Conservation (phyloP, 345 rosid species). For the Carallia brachiata region DNA sequence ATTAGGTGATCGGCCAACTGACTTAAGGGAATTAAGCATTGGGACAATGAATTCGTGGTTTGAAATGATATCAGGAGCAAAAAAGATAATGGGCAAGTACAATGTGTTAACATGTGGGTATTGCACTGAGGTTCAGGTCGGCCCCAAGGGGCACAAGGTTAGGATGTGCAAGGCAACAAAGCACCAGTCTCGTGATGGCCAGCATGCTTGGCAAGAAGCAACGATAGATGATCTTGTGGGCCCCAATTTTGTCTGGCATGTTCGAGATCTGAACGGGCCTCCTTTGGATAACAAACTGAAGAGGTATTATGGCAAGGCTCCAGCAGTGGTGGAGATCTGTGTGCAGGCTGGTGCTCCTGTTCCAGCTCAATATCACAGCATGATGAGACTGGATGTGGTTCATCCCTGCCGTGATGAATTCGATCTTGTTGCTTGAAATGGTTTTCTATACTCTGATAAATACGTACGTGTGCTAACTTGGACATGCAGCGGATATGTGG, state of each 20-base stretch:
- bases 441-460: neutral
- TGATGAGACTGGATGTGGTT: conserved; percentile 41
- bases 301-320: conserved; percentile 50
- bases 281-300: conserved; percentile 39
- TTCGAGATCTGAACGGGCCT: conserved; percentile 21
- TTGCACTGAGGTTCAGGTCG: conserved; percentile 50
- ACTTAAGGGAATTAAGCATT: conserved; percentile 44
- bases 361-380: conserved; percentile 25
- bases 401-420: conserved; percentile 40
- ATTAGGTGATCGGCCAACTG: conserved; percentile 13
- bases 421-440: conserved; percentile 16
- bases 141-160: conserved; percentile 50
- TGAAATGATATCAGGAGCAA: conserved; percentile 39
- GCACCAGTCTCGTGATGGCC: conserved; percentile 63
- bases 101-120: conserved; percentile 52
- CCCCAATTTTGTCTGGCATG: conserved; percentile 50
- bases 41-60: conserved; percentile 47
- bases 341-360: conserved; percentile 47
- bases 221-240: conserved; percentile 46
- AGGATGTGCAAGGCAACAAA: conserved; percentile 50
- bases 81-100: conserved; percentile 40
- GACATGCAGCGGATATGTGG: neutral
- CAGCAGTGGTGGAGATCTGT: conserved; percentile 49
- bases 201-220: conserved; percentile 61
- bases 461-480: neutral